These are phyloP conservation scores for Crepidotus variabilis DNA, from an alignment of 768 basidiomycete species.

Conservation along the genomic window DNA sequence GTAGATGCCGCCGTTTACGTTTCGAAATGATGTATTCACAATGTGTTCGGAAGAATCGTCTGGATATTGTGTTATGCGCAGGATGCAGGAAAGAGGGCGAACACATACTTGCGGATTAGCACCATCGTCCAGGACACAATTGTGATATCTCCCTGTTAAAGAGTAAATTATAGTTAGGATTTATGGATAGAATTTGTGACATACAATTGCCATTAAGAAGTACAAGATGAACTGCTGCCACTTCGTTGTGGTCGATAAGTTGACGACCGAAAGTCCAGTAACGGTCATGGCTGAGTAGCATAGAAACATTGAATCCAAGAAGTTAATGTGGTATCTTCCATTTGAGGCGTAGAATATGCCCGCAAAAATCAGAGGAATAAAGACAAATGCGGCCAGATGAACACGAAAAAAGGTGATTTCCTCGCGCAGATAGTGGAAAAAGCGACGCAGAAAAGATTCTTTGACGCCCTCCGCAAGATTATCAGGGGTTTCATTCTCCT, in stretches of 20 bases:
- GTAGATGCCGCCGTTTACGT: constrained; percentile 12
- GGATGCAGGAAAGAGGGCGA: not conserved
- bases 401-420: constrained; percentile 49
- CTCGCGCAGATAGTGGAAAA: constrained; percentile 3
- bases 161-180: not conserved
- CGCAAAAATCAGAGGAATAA: constrained; percentile 57
- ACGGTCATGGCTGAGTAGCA: constrained; percentile 58
- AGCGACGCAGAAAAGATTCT: not conserved
- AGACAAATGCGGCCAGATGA: constrained; percentile 45
- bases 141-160: constrained; percentile 39
- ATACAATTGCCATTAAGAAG: constrained; percentile 48
- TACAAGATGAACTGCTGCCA: constrained; percentile 51
- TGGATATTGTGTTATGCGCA: constrained; percentile 12
- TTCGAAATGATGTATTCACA: constrained; percentile 35
- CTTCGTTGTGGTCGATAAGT: constrained; percentile 44
- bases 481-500: not conserved
- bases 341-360: constrained; percentile 67
- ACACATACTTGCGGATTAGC: constrained; percentile 49
- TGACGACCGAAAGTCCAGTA: constrained; percentile 43
- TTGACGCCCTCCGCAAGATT: not conserved
- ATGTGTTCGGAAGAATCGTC: constrained; percentile 40
- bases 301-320: constrained; percentile 57
- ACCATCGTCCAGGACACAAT: constrained; percentile 66
- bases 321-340: constrained; percentile 45
- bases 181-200: constrained; percentile 10